Evolutionary conservation across 2,329 filamentous ascomycete species (phyloP).

Genomic region (Septoria linicola): DNA sequence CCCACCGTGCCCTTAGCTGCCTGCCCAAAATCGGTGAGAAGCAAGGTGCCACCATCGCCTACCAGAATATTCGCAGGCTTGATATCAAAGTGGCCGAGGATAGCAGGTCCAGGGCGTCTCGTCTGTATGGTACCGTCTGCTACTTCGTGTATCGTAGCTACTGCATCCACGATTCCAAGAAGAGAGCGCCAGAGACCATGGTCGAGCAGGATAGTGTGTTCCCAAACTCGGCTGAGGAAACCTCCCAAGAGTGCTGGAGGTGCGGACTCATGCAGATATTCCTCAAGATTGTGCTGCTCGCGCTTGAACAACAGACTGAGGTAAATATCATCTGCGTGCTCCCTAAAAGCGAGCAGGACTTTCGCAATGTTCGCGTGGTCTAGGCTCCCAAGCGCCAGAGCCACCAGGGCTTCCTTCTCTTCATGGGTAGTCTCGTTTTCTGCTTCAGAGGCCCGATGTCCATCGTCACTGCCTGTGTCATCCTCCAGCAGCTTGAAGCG

Average conservation of each 20-base stretch:
- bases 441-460: background rate
- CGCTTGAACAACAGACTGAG: constrained; percentile 9
- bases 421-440: background rate
- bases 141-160: constrained; percentile 9
- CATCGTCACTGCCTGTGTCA: background rate
- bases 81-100: constrained; percentile 13
- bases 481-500: background rate
- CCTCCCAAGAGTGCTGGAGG: background rate
- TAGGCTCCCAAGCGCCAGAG: constrained; percentile 3
- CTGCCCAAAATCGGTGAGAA: constrained; percentile 14
- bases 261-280: constrained; percentile 6
- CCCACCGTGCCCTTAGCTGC: constrained; percentile 4
- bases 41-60: constrained; percentile 3
- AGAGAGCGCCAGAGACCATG: constrained; percentile 10
- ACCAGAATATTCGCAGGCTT: constrained; percentile 14
- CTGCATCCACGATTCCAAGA: constrained; percentile 10
- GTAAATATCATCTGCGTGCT: constrained; percentile 2
- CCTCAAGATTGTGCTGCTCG: constrained; percentile 9
- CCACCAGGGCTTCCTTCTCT: constrained; percentile 6
- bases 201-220: constrained; percentile 5
- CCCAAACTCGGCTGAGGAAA: background rate
- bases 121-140: background rate
- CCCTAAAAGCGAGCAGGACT: constrained; percentile 5
- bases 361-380: constrained; percentile 3
- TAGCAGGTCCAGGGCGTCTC: background rate